These are phyloP conservation scores for Leishmania lainsoni DNA, from an alignment of 208 protist species.

Conservation along the genomic window DNA sequence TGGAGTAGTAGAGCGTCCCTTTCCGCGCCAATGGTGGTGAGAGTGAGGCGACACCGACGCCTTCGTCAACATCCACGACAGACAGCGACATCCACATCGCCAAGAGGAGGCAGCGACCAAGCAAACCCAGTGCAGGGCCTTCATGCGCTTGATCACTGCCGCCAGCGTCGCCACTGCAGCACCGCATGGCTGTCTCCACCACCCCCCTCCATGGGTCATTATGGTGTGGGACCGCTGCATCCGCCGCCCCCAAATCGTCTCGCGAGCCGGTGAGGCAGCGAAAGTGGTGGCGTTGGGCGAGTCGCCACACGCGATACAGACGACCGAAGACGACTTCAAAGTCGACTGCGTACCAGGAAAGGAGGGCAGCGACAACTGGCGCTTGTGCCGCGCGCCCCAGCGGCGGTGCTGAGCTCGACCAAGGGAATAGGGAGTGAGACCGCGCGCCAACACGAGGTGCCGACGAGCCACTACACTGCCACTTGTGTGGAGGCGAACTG, in stretches of 20 bases:
- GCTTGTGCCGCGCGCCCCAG: not conserved
- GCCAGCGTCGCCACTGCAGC: not conserved
- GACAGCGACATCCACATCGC: constrained; percentile 24
- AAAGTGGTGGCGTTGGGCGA: not conserved
- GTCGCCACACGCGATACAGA: constrained; percentile 4
- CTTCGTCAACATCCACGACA: constrained; percentile 15
- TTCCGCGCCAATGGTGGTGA: not conserved
- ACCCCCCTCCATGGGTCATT: not conserved
- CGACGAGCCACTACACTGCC: not conserved
- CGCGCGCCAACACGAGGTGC: not conserved
- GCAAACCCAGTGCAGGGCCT: constrained; percentile 3
- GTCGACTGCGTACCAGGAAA: constrained; percentile 25
- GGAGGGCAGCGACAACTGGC: constrained; percentile 8
- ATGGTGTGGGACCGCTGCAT: not conserved
- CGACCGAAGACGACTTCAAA: constrained; percentile 13
- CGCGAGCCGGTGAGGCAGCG: not conserved
- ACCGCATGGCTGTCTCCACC: not conserved
- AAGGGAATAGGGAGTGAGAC: not conserved
- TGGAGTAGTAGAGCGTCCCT: constrained; percentile 27
- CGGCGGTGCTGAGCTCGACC: not conserved
- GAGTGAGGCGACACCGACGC: not conserved
- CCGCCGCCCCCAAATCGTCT: not conserved
- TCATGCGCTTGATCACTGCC: not conserved
- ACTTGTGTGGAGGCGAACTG: not conserved
- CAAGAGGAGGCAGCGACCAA: constrained; percentile 25